Evolutionary conservation across 1,284 basidiomycete genomes (phyloP).

Genomic region (Volvariella surrecta): DNA sequence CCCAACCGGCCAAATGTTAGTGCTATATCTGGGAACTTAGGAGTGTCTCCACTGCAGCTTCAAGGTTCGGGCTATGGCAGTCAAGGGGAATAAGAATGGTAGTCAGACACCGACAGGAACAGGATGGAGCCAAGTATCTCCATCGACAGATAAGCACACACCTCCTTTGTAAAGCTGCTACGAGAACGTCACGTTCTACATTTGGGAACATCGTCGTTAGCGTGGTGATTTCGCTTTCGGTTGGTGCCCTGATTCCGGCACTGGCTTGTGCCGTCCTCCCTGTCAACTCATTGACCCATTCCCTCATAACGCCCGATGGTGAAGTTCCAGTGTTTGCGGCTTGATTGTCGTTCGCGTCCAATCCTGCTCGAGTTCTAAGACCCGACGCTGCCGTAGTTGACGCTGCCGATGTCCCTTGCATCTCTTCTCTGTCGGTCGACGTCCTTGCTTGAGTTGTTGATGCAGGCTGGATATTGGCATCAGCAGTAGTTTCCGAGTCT

Average conservation of each 20-base stretch:
- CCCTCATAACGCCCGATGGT: conserved; percentile 60
- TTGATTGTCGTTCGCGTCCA: background rate
- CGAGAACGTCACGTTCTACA: conserved; percentile 64
- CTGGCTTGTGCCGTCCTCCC: conserved; percentile 45
- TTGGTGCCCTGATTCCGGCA: conserved; percentile 57
- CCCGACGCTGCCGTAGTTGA: conserved; percentile 5
- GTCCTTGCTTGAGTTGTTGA: too few species aligned
- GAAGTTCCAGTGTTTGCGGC: conserved; percentile 14
- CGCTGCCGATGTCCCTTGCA: conserved; percentile 22
- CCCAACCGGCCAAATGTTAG: background rate
- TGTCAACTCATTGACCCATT: conserved; percentile 78
- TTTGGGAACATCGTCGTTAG: conserved; percentile 80
- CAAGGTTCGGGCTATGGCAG: conserved; percentile 55
- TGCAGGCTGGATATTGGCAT: too few species aligned
- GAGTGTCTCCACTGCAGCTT: conserved; percentile 76
- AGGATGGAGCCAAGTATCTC: conserved; percentile 2
- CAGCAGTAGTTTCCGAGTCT: conserved; percentile 13
- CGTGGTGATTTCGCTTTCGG: conserved; percentile 67
- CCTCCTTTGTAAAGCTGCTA: conserved; percentile 77
- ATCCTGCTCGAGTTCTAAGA: background rate
- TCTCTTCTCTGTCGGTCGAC: conserved; percentile 35
- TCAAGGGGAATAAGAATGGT: conserved; percentile 2
- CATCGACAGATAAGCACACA: conserved; percentile 26
- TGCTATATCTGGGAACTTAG: conserved; percentile 35
- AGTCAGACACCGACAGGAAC: background rate